Evolutionary conservation across 805 yeast species (phyloP), one percentile per base, ranked within the genome.

Genomic region (Wickerhamiella sergipiensis): DNA sequence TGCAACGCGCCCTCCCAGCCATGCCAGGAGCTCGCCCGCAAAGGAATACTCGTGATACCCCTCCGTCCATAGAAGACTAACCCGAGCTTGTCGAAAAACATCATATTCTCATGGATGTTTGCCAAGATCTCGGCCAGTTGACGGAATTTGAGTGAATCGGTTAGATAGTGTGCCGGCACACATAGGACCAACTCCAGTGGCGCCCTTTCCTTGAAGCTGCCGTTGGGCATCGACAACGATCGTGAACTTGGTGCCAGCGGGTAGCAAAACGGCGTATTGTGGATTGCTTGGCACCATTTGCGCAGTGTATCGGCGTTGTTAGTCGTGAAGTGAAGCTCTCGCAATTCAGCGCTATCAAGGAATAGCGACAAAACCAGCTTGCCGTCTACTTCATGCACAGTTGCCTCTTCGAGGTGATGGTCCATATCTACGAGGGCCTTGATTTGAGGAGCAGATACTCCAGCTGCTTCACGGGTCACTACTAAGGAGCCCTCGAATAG

Each of bases 201-300:
- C 12, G 44, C 47, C 15, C 43, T 26, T 33, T 43, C 22, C 7
- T 26, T 23, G 22, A 2, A 49, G 2, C 8, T 21, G 8, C 38
- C 18, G 4, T 7, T 43, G 24, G 21, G 17, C 10, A 13, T 24
- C 23, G 17, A 17, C 43, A 13, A 40, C 3, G 24, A 6, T 24
- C 21, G 36, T 5, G 44, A 22, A 7, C 46, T 12, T 12, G 53
- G 57, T 19, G 45, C 43, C 2, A 52, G 29, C 7, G 57, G 57
- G 17, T 52, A 54, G 23, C 48, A 45, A 12, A 40, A 43, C 10
- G 17, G 5, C 1, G 48, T 48, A 21, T 52, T 33, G 8, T 21
- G 15, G 6, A 54, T 15, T 1, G 52, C 55, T 2, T 21, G 38
- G n/a, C 31, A n/a, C 57, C 57, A 54, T 33, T 47, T 36, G 7